Evolutionary conservation across 2,329 filamentous ascomycete species (phyloP).

Genomic region (Aspergillus piperis): DNA sequence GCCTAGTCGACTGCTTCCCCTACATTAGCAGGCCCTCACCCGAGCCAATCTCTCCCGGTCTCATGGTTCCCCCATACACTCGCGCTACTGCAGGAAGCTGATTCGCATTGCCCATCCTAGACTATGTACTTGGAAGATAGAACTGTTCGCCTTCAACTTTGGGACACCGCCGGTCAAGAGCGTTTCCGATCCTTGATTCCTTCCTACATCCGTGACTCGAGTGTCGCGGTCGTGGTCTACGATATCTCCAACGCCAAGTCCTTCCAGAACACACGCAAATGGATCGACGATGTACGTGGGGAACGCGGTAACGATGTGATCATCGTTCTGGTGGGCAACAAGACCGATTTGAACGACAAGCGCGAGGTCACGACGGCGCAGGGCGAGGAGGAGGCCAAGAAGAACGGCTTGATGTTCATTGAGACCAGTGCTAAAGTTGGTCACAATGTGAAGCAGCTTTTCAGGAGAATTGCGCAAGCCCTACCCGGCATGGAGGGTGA

Average conservation of each 20-base stretch:
- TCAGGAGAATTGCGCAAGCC: constrained; percentile 97
- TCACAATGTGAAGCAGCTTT: constrained; percentile 96
- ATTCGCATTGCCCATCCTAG: constrained; percentile 45
- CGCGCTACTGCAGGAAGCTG: constrained; percentile 5
- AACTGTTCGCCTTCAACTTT: constrained; percentile 94
- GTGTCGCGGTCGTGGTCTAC: constrained; percentile 97
- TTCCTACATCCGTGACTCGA: constrained; percentile 97
- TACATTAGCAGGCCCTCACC: neutral
- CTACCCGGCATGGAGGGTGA: constrained; percentile 96
- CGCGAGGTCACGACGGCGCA: constrained; percentile 94
- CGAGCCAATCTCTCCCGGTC: neutral
- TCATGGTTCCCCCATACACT: neutral
- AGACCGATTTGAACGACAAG: constrained; percentile 98
- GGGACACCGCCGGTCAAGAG: constrained; percentile 98
- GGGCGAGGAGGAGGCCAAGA: constrained; percentile 97
- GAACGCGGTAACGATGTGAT: constrained; percentile 98
- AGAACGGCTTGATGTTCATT: constrained; percentile 97
- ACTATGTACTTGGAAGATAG: constrained; percentile 99
- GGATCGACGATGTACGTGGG: constrained; percentile 97
- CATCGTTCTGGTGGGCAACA: constrained; percentile 97
- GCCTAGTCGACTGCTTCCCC: neutral
- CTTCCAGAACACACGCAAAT: constrained; percentile 98
- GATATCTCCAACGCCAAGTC: constrained; percentile 97
- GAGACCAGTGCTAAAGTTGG: constrained; percentile 98
- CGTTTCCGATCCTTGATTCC: constrained; percentile 96